Percentiles rank a stretch among this genome's conserved stretches.
Conservation (phyloP, 1,139 yeast species). For the Debaryomyces udenii region DNA sequence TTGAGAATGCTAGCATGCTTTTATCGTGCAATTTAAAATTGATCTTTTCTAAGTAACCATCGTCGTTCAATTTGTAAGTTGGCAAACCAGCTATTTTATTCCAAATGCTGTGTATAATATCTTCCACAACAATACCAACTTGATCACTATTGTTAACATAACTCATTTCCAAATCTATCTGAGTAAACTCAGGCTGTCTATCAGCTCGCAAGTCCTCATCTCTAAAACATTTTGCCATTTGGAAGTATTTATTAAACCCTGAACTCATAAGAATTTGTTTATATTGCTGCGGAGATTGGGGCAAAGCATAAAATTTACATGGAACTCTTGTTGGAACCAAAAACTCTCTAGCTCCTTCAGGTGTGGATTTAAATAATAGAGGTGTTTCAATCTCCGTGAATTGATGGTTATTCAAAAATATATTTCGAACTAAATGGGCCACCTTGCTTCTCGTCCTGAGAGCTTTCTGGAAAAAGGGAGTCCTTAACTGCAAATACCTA, state of each 20-base stretch:
- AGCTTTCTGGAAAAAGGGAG: conserved; percentile 59
- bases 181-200: conserved; percentile 97
- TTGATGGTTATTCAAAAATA: conserved; percentile 44
- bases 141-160: conserved; percentile 68
- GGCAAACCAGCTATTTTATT: conserved; percentile 42
- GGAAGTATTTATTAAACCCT: conserved; percentile 84
- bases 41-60: conserved; percentile 28
- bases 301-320: conserved; percentile 78
- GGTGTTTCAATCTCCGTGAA: conserved; percentile 95
- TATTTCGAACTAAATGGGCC: conserved; percentile 55
- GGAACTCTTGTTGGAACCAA: conserved; percentile 82
- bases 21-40: conserved; percentile 19
- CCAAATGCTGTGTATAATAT: conserved; percentile 62
- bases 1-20: conserved; percentile 34
- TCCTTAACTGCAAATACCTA: conserved; percentile 78
- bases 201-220: conserved; percentile 95
- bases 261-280: conserved; percentile 94
- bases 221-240: conserved; percentile 89
- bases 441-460: conserved; percentile 64
- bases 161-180: conserved; percentile 91
- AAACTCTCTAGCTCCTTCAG: conserved; percentile 97
- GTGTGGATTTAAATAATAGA: conserved; percentile 87
- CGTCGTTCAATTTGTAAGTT: conserved; percentile 34
- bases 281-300: conserved; percentile 97
- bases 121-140: conserved; percentile 68